phyloP scores from a whole-genome alignment of 805 yeast genomes.

The Jamesozyma lodderae region DNA sequence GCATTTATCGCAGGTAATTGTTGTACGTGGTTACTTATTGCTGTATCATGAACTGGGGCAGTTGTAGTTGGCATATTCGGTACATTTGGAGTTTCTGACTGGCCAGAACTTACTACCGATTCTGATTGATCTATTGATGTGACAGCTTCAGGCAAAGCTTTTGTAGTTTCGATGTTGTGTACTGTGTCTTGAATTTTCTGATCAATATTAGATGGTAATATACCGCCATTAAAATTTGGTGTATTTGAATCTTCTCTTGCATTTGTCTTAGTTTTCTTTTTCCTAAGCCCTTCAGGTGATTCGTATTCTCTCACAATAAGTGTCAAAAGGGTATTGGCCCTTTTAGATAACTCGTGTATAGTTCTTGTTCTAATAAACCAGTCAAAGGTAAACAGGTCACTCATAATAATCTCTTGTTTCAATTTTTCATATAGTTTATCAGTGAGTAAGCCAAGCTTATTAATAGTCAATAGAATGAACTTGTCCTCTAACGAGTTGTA shows the following conservation, averaged over 20 bases:
- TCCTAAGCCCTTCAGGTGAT: constrained; percentile 47
- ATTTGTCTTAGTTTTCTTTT: constrained; percentile 31
- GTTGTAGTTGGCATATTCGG: too few species aligned
- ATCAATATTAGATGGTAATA: background rate
- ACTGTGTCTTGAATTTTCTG: background rate
- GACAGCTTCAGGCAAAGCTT: too few species aligned
- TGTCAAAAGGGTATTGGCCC: constrained; percentile 56
- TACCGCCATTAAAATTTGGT: too few species aligned
- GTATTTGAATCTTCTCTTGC: constrained; percentile 15
- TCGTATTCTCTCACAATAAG: constrained; percentile 65
- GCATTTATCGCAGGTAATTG: background rate
- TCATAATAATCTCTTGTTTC: constrained; percentile 51
- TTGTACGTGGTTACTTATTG: too few species aligned
- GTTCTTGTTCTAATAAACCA: constrained; percentile 68
- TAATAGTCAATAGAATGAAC: constrained; percentile 49
- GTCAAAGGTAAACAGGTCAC: constrained; percentile 58
- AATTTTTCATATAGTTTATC: constrained; percentile 54
- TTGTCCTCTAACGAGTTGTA: constrained; percentile 66
- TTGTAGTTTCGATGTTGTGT: too few species aligned
- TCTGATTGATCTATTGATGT: too few species aligned
- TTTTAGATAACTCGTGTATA: constrained; percentile 60
- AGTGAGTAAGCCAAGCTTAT: constrained; percentile 55
- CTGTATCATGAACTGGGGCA: too few species aligned
- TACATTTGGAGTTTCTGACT: too few species aligned
- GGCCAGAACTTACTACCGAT: too few species aligned